These are phyloP conservation scores for Paramecium bursaria DNA, from an alignment of 73 alveolate species.

Conservation along the genomic window DNA sequence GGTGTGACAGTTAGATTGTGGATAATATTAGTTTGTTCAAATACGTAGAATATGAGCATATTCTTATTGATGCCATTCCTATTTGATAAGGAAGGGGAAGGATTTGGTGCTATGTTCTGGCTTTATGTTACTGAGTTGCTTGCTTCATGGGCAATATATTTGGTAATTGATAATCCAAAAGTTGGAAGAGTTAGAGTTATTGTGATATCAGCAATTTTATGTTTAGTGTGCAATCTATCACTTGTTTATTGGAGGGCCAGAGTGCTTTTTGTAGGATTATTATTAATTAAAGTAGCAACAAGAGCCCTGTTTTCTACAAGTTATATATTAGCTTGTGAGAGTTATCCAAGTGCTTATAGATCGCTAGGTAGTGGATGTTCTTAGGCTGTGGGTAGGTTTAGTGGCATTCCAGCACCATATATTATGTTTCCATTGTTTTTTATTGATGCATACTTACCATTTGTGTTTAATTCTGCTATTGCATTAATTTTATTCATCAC, in stretches of 20 bases:
- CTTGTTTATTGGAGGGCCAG: not conserved
- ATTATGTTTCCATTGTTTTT: not conserved
- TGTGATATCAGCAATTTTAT: not conserved
- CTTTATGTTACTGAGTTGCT: not conserved
- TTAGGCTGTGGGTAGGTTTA: not conserved
- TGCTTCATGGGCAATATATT: no score
- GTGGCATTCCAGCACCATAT: not conserved
- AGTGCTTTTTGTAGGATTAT: not conserved
- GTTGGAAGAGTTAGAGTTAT: not conserved
- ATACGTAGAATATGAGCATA: not conserved
- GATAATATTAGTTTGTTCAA: not conserved
- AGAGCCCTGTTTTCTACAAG: not conserved
- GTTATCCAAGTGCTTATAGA: not conserved
- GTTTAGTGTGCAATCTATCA: not conserved
- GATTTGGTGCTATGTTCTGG: not conserved
- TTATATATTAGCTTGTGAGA: not conserved
- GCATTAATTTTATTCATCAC: not conserved
- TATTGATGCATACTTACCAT: not conserved
- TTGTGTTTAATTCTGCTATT: not conserved
- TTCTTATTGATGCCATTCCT: not conserved
- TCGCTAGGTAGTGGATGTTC: not conserved
- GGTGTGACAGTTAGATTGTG: constrained; percentile 28
- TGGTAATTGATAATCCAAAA: not conserved
- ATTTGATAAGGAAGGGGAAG: not conserved
- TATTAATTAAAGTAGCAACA: not conserved